Evolutionary conservation across 2,329 filamentous ascomycete genomes (phyloP).

Genomic region (Trichoderma harzianum): DNA sequence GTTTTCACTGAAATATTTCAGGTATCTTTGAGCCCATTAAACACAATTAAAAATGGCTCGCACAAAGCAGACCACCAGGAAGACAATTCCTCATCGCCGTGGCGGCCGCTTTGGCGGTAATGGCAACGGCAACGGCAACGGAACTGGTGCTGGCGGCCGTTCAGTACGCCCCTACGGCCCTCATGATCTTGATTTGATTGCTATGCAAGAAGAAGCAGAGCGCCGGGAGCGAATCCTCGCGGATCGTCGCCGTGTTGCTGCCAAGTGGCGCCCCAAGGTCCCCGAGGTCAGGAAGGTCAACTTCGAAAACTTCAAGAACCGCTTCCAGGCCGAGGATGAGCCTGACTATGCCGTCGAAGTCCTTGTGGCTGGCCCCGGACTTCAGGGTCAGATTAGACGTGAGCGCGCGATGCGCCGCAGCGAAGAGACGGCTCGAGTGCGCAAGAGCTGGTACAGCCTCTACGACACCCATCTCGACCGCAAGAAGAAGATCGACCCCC

Average conservation of each 20-base stretch:
- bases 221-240: constrained; percentile 37
- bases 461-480: background rate
- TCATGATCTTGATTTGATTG: constrained; percentile 29
- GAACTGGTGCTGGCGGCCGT: background rate
- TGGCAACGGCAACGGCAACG: background rate
- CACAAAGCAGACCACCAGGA: constrained; percentile 10
- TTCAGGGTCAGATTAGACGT: constrained; percentile 38
- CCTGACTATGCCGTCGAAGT: constrained; percentile 41
- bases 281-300: constrained; percentile 39
- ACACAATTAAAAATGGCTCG: constrained; percentile 8
- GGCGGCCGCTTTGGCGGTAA: background rate
- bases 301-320: constrained; percentile 45
- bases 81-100: background rate
- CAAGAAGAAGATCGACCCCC: constrained; percentile 16
- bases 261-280: constrained; percentile 42
- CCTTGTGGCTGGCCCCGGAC: constrained; percentile 33
- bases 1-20: background rate
- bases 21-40: background rate
- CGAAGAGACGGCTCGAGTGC: constrained; percentile 35
- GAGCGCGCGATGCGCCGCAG: constrained; percentile 36
- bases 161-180: constrained; percentile 24
- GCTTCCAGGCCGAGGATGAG: constrained; percentile 34
- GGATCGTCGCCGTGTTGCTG: constrained; percentile 33
- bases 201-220: constrained; percentile 36
- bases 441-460: constrained; percentile 30